phyloP scores from a whole-genome alignment of 164 flowering plant genomes.

The Magnolia changhungtana region DNA sequence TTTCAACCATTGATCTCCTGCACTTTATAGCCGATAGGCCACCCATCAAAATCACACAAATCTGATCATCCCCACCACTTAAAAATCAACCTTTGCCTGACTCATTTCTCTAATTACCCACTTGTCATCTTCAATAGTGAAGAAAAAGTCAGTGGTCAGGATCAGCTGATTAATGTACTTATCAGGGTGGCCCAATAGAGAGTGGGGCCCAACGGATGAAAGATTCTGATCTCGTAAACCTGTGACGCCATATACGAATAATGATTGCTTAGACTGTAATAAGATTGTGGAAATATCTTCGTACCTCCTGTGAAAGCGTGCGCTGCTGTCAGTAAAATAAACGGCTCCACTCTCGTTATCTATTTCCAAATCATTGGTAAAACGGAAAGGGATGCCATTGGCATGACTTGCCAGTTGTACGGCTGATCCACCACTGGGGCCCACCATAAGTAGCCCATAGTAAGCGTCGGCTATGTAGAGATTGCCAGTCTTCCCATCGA shows the following conservation, averaged over 20 bases:
- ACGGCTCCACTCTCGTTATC: conserved; percentile 28
- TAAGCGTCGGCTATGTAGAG: conserved; percentile 42
- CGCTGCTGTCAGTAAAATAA: conserved; percentile 50
- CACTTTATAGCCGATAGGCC: no score
- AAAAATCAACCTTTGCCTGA: no score
- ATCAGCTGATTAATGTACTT: no score
- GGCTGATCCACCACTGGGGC: conserved; percentile 18
- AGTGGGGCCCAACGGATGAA: not conserved
- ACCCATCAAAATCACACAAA: no score
- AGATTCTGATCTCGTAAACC: not conserved
- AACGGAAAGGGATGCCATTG: not conserved
- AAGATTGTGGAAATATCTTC: no score
- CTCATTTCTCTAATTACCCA: not conserved
- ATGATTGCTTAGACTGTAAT: no score
- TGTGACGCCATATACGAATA: not conserved
- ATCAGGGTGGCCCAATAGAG: no score
- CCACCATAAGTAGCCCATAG: conserved; percentile 30
- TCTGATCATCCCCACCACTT: no score
- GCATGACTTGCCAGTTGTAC: not conserved
- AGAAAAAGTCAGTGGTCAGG: not conserved
- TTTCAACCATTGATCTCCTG: no score
- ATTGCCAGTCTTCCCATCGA: conserved; percentile 27
- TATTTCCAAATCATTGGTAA: conserved; percentile 38
- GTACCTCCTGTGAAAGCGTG: conserved; percentile 37
- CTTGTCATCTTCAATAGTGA: not conserved